Percentiles rank a stretch among this genome's conserved stretches.
phyloP scores from a whole-genome alignment of 768 basidiomycete species.

The Lactarius indigo region DNA sequence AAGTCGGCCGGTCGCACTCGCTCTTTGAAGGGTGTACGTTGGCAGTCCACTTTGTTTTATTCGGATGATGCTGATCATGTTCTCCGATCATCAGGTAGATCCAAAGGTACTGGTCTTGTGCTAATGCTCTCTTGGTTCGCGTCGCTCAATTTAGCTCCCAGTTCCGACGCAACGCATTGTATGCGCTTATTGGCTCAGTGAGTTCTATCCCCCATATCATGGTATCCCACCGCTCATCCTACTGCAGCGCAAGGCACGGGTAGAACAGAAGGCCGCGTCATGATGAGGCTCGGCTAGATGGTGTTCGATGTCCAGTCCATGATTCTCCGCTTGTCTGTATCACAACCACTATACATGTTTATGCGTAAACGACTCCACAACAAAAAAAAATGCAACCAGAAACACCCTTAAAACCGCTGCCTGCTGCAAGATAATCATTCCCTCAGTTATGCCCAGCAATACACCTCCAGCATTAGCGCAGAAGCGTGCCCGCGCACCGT shows the following conservation, averaged over 20 bases:
- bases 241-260: slow-evolving; percentile 60
- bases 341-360: slow-evolving; percentile 21
- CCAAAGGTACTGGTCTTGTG: slow-evolving; percentile 52
- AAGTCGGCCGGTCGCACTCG: slow-evolving; percentile 60
- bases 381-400: slow-evolving; percentile 29
- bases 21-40: slow-evolving; percentile 89
- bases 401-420: slow-evolving; percentile 14
- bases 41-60: slow-evolving; percentile 45
- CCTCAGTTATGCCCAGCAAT: neutral
- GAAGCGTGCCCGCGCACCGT: neutral
- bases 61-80: slow-evolving; percentile 11
- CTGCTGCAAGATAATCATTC: neutral
- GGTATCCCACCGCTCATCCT: slow-evolving; percentile 7
- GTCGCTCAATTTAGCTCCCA: slow-evolving; percentile 32
- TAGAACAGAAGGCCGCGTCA: slow-evolving; percentile 53
- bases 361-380: slow-evolving; percentile 22
- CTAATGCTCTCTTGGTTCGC: slow-evolving; percentile 1
- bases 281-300: slow-evolving; percentile 25
- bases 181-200: slow-evolving; percentile 73
- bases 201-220: slow-evolving; percentile 30
- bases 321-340: slow-evolving; percentile 15
- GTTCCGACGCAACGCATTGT: slow-evolving; percentile 83
- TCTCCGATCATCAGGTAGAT: slow-evolving; percentile 55
- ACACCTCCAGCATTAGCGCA: neutral
- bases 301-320: slow-evolving; percentile 7